Conservation (phyloP, 768 basidiomycete genomes). For the Lactifluus piperatus region DNA sequence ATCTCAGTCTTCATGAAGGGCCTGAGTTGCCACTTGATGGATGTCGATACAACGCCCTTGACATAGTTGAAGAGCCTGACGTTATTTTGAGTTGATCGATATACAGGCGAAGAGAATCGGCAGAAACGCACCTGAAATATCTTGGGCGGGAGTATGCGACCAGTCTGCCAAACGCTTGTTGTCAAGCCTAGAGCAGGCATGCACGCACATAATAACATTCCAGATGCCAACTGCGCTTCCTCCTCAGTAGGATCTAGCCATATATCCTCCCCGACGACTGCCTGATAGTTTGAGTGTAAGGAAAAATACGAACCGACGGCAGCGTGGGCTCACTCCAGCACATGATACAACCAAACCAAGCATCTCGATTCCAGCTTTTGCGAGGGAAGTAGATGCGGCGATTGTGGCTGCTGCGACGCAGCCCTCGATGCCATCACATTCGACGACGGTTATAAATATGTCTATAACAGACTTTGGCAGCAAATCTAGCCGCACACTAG, state of each 20-base stretch:
- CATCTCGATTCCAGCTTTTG: slow-evolving; percentile 90
- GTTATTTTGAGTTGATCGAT: not conserved
- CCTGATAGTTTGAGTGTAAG: slow-evolving; percentile 31
- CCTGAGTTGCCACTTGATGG: slow-evolving; percentile 65
- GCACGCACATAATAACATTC: slow-evolving; percentile 69
- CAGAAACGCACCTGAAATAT: slow-evolving; percentile 42
- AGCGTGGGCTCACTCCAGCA: slow-evolving; percentile 48
- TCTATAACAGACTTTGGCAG: slow-evolving; percentile 95
- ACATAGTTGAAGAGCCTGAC: slow-evolving; percentile 62
- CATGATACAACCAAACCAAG: slow-evolving; percentile 80
- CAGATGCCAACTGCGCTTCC: slow-evolving; percentile 50
- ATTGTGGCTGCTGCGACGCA: slow-evolving; percentile 81
- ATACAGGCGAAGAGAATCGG: slow-evolving; percentile 3
- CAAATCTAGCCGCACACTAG: slow-evolving; percentile 78
- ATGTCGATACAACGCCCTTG: slow-evolving; percentile 66
- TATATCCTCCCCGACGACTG: slow-evolving; percentile 45
- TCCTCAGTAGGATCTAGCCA: slow-evolving; percentile 77
- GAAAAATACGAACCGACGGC: slow-evolving; percentile 1
- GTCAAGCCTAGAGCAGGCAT: slow-evolving; percentile 83
- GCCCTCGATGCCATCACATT: slow-evolving; percentile 86
- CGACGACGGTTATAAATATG: slow-evolving; percentile 81
- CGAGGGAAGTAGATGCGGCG: slow-evolving; percentile 85
- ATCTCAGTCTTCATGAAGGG: slow-evolving; percentile 39
- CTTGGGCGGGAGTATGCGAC: slow-evolving; percentile 48
- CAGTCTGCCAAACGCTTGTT: slow-evolving; percentile 83